Base-by-base conservation (phyloP, 2,329 filamentous ascomycete genomes). In the Aotearoamyces nothofagi region DNA sequence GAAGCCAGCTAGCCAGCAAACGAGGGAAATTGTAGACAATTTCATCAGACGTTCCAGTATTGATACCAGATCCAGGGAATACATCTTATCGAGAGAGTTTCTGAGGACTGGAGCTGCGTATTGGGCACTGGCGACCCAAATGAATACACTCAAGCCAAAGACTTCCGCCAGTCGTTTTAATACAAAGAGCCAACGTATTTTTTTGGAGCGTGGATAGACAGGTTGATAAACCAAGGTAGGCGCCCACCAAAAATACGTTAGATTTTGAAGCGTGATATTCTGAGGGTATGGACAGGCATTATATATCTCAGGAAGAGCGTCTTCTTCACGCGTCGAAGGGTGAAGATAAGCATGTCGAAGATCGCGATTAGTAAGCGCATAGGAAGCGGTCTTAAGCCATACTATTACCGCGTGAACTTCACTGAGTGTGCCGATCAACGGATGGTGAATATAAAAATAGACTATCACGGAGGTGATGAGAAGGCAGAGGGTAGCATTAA, bases 1-100 rank as follows among this genome's bases (percentile, higher is more conserved):
- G 63, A 98, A 98, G 5, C 90, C 87, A 1, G 86, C 86, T 1
- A 98, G 75, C 90, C 90, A 98, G 50, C 94, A 92, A 38, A 94
- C 77, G 16, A 96, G 67, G 11, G 81, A 92, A 37, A 98, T 93
- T 11, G 90, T 96, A 6, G 81, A 92, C 13, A 98, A 66, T 55
- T 98, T 98, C 63, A 98, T 76, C 14, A 94, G 61, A 10, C 90
- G 73, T 56, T 98, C 90, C 16, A 84, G 52, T 29, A 96, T 92
- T 22, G 80, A 79, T 9, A 77, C 60, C 24, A 92, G 51, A 44
- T 94, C 78, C 12, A 96, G 63, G 4, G 72, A 72, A 7, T 78
- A 73, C 39, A 98, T 82, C 51, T 86, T 90, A 44, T 83, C 75
- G 5, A 96, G 66, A 6, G 83, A 92, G 57, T 98, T 98, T 34